Percentiles rank a stretch among this genome's conserved stretches.
These are phyloP conservation scores for Nakaseomyces uthaithaninus DNA, from an alignment of 1,139 yeast species.

Conservation along the genomic window DNA sequence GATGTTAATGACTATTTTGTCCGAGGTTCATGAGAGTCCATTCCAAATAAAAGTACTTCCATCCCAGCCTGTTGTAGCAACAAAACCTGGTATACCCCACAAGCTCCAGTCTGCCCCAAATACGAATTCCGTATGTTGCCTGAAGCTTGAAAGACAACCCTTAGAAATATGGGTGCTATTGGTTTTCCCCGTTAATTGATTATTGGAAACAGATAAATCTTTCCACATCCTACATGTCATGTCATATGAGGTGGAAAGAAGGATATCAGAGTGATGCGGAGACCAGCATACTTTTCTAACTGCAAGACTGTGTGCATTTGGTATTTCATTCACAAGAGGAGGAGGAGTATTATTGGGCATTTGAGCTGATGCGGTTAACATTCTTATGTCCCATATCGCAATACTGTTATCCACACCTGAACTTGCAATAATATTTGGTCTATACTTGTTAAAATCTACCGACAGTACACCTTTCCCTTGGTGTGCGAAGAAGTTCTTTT, in stretches of 20 bases:
- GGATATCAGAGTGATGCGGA: slow-evolving; percentile 68
- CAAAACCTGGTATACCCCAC: slow-evolving; percentile 97
- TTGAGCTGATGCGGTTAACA: slow-evolving; percentile 40
- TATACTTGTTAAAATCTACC: slow-evolving; percentile 87
- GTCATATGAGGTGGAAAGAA: slow-evolving; percentile 78
- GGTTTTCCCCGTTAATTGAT: slow-evolving; percentile 40
- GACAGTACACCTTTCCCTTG: slow-evolving; percentile 72
- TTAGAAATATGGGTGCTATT: slow-evolving; percentile 37
- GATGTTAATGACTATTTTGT: no score
- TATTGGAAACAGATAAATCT: slow-evolving; percentile 49
- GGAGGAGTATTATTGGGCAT: not conserved
- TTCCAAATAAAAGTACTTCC: slow-evolving; percentile 93
- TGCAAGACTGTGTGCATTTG: slow-evolving; percentile 80
- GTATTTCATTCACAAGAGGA: slow-evolving; percentile 49
- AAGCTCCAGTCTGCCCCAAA: slow-evolving; percentile 93
- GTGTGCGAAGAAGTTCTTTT: slow-evolving; percentile 59
- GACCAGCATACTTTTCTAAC: slow-evolving; percentile 80
- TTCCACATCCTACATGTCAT: slow-evolving; percentile 87
- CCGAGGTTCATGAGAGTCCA: slow-evolving; percentile 32
- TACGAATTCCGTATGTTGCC: slow-evolving; percentile 76
- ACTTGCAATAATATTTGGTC: slow-evolving; percentile 68
- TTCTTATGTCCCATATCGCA: slow-evolving; percentile 81
- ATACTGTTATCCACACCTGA: slow-evolving; percentile 85
- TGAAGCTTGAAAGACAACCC: slow-evolving; percentile 53
- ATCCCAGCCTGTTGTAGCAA: slow-evolving; percentile 94